Evolutionary conservation across 2,329 filamentous ascomycete genomes (phyloP).

Genomic region (Penicillium sp.): DNA sequence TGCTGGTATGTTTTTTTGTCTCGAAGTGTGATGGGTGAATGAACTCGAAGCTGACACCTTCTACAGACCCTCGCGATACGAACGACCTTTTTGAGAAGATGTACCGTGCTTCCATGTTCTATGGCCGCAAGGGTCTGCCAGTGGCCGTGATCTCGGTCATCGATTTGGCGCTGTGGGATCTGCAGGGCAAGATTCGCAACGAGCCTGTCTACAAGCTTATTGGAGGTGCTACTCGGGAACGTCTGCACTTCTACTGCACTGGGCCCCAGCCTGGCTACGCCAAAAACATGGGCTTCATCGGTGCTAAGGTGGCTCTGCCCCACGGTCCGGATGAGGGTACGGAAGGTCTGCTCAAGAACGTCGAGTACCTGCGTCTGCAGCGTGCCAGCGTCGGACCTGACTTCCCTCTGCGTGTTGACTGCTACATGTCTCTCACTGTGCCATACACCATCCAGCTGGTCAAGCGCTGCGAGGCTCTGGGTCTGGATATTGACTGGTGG

Average conservation of each 20-base stretch:
- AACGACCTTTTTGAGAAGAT: conserved; percentile 95
- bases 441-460: conserved; percentile 91
- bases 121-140: conserved; percentile 89
- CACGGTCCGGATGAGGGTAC: conserved; percentile 88
- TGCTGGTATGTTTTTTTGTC: conserved; percentile 57
- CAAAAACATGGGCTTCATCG: conserved; percentile 86
- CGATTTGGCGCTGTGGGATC: conserved; percentile 90
- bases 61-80: conserved; percentile 80
- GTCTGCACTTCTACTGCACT: conserved; percentile 92
- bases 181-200: conserved; percentile 86
- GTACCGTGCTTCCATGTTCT: conserved; percentile 96
- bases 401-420: conserved; percentile 93
- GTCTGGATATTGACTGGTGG: conserved; percentile 95
- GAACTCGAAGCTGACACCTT: conserved; percentile 4
- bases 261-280: conserved; percentile 82
- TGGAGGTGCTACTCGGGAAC: conserved; percentile 83
- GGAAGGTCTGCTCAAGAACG: conserved; percentile 82
- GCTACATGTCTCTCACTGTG: conserved; percentile 95
- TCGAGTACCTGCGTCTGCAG: conserved; percentile 85
- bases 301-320: conserved; percentile 86
- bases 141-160: conserved; percentile 93
- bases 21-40: neutral
- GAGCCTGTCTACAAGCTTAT: conserved; percentile 96
- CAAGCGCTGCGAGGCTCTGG: conserved; percentile 77
- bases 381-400: conserved; percentile 84